Conservation (phyloP, 768 basidiomycete genomes). For the Cubamyces sp. region DNA sequence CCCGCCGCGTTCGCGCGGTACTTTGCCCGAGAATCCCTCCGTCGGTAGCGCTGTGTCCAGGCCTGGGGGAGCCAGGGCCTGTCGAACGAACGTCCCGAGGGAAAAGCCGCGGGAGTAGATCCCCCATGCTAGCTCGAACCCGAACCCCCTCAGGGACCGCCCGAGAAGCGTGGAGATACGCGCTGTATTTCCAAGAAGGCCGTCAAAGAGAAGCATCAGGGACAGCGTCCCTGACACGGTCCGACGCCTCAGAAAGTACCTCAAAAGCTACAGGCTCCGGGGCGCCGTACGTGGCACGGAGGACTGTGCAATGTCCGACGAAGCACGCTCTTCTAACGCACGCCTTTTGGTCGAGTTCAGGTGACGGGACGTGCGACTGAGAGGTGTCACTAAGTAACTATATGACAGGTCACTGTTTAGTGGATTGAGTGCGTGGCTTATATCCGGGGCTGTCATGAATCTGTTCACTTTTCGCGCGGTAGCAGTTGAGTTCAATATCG, state of each 20-base stretch:
- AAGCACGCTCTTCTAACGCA: too few relatives aligned
- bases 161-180: not conserved
- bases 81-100: too few relatives aligned
- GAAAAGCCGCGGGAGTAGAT: not conserved
- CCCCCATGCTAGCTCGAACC: too few relatives aligned
- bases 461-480: too few relatives aligned
- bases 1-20: not conserved
- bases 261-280: not conserved
- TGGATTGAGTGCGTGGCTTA: too few relatives aligned
- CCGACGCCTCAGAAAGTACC: not conserved
- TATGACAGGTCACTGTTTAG: too few relatives aligned
- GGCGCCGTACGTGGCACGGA: not conserved
- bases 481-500: too few relatives aligned
- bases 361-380: not conserved
- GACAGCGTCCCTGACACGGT: not conserved
- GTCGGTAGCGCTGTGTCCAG: not conserved
- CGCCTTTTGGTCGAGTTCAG: not conserved
- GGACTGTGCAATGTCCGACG: too few relatives aligned
- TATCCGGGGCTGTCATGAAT: too few relatives aligned
- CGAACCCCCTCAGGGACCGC: not conserved
- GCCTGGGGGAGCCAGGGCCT: not conserved
- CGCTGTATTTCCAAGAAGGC: not conserved
- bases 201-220: not conserved
- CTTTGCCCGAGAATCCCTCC: slow-evolving; percentile 3
- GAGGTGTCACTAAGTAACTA: not conserved